Percentiles rank a stretch among this genome's conserved stretches.
These are phyloP conservation scores for Colletotrichum sansevieriae DNA, from an alignment of 2,329 filamentous ascomycete genomes.

Conservation along the genomic window DNA sequence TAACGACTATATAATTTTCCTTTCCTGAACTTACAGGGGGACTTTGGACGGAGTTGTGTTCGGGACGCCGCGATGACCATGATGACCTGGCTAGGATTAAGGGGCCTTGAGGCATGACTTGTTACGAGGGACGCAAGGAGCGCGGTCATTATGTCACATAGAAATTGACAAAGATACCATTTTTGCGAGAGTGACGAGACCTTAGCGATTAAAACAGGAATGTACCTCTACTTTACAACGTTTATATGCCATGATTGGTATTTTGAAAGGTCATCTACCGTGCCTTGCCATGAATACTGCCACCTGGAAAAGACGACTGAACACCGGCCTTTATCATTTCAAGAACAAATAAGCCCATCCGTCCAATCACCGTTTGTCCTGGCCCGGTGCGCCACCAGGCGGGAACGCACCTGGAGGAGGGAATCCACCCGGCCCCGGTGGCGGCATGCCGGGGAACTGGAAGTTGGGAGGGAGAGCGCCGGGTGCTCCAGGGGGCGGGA, in stretches of 20 bases:
- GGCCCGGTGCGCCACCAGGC: slow-evolving; percentile 51
- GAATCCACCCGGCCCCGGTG: slow-evolving; percentile 53
- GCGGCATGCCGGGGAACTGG: slow-evolving; percentile 61
- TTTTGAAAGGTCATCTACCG: slow-evolving; percentile 18
- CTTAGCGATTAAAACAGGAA: slow-evolving; percentile 2
- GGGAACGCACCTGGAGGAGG: slow-evolving; percentile 54
- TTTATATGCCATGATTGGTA: slow-evolving; percentile 29
- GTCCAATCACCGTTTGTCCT: slow-evolving; percentile 53
- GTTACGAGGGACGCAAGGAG: slow-evolving; percentile 23
- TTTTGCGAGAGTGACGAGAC: slow-evolving; percentile 11
- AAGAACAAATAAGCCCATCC: slow-evolving; percentile 21
- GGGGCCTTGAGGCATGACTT: slow-evolving; percentile 13
- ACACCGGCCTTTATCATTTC: slow-evolving; percentile 44
- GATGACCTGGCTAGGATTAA: slow-evolving; percentile 22
- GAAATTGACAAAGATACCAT: slow-evolving; percentile 38
- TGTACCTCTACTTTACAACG: neutral
- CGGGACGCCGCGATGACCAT: slow-evolving; percentile 18
- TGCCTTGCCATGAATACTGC: slow-evolving; percentile 37
- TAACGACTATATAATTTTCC: slow-evolving; percentile 29
- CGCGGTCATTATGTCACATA: slow-evolving; percentile 35
- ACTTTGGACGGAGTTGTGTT: slow-evolving; percentile 7
- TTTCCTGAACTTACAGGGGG: slow-evolving; percentile 14
- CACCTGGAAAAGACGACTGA: slow-evolving; percentile 47
- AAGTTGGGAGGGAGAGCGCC: slow-evolving; percentile 63
- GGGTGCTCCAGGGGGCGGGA: slow-evolving; percentile 45